A percentile compares a stretch with the other conserved stretches of the same genome.
Conservation (phyloP, 352 stramenopile genomes). For the Nothophytophthora sp. region DNA sequence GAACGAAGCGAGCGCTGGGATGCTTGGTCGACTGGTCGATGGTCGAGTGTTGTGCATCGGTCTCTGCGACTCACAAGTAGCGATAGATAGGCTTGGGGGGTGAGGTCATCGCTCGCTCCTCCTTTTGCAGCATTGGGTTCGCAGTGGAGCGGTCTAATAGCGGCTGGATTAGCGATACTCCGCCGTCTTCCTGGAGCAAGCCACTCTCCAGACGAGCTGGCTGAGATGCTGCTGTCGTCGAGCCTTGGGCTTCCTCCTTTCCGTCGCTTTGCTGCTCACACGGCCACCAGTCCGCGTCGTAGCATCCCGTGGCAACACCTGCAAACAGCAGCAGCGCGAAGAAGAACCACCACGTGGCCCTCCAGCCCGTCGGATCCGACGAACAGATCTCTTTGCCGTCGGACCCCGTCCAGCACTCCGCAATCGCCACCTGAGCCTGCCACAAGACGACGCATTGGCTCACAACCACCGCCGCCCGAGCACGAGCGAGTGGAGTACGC, state of each 20-base stretch:
- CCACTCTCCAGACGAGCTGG: conserved; percentile 11
- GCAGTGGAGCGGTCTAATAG: conserved; percentile 12
- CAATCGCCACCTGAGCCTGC: conserved; percentile 12
- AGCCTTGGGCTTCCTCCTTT: conserved; percentile 6
- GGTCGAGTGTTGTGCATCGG: not conserved
- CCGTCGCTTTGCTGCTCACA: not conserved
- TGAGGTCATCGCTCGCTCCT: conserved; percentile 9
- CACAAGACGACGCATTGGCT: conserved; percentile 10
- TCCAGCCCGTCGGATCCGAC: conserved; percentile 42
- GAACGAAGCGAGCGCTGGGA: too few relatives aligned
- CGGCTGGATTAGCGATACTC: conserved; percentile 19
- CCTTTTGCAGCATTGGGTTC: conserved; percentile 5
- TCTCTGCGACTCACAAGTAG: too few relatives aligned
- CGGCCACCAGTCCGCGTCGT: conserved; percentile 28
- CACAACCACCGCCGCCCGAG: not conserved
- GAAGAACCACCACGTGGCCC: conserved; percentile 72
- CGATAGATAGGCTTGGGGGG: conserved; percentile 43
- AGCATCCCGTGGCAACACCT: conserved; percentile 34
- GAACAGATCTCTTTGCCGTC: conserved; percentile 63
- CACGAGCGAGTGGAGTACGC: not conserved
- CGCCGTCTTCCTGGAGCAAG: conserved; percentile 3
- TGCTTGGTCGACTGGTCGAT: conserved; percentile 12
- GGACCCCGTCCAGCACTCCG: conserved; percentile 60
- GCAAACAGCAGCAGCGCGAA: conserved; percentile 52
- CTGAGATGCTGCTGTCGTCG: conserved; percentile 5